These are phyloP conservation scores for Cercospora citrullina DNA, from an alignment of 2,329 filamentous ascomycete species.

Conservation along the genomic window DNA sequence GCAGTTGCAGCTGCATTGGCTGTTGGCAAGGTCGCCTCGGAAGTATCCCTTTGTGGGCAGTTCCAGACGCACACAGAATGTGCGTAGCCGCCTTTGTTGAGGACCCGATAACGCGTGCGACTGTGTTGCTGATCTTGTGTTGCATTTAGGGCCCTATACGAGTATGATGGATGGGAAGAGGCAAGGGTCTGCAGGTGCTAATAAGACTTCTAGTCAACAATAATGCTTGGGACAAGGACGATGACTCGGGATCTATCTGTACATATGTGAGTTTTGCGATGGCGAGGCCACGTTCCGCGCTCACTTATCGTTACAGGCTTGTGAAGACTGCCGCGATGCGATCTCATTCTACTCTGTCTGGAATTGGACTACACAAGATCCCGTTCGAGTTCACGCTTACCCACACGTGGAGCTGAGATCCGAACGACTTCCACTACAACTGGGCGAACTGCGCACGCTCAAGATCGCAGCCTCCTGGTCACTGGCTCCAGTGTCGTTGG, in stretches of 20 bases:
- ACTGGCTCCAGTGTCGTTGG: constrained; percentile 19
- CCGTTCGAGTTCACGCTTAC: constrained; percentile 20
- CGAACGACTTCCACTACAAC: constrained; percentile 18
- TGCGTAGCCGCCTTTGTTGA: not conserved
- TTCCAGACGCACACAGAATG: constrained; percentile 14
- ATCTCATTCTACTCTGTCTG: constrained; percentile 19
- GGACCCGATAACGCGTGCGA: not conserved
- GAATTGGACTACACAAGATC: constrained; percentile 20
- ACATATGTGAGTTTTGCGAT: constrained; percentile 15
- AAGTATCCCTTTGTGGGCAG: constrained; percentile 19
- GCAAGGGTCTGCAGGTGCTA: constrained; percentile 1
- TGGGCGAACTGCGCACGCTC: constrained; percentile 13
- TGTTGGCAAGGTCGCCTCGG: constrained; percentile 3
- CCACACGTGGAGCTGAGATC: constrained; percentile 24
- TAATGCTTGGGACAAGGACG: constrained; percentile 25
- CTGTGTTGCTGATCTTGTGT: not conserved
- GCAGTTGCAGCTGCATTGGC: constrained; percentile 1
- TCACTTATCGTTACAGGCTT: not conserved
- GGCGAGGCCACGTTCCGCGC: not conserved
- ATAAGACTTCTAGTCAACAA: constrained; percentile 20
- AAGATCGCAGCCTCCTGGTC: constrained; percentile 20
- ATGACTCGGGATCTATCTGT: constrained; percentile 18
- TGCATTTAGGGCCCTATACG: constrained; percentile 14
- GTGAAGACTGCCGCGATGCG: constrained; percentile 8
- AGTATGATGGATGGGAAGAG: not conserved